These are phyloP conservation scores for Dendrobium chrysotoxum DNA, from an alignment of 106 monocot genomes.

Conservation along the genomic window DNA sequence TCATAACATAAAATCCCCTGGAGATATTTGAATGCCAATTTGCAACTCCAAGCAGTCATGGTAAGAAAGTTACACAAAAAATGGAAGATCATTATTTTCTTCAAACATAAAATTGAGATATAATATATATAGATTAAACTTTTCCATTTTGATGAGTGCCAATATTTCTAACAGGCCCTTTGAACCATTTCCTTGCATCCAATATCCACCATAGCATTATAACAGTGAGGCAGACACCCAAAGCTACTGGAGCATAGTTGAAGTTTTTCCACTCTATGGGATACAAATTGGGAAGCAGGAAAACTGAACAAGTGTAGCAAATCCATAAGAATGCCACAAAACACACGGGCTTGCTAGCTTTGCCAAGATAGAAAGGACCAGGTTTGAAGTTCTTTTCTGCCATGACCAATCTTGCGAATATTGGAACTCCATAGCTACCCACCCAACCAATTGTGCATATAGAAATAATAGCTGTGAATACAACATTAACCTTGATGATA, in stretches of 20 bases:
- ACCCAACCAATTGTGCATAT: conserved; percentile 67
- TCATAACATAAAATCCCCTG: too few species aligned
- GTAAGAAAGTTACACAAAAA: too few species aligned
- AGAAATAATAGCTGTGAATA: conserved; percentile 74
- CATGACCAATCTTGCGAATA: conserved; percentile 73
- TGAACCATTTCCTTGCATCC: conserved; percentile 78
- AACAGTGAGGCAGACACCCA: conserved; percentile 35
- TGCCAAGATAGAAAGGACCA: conserved; percentile 62
- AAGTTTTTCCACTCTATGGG: conserved; percentile 52
- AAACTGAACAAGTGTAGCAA: conserved; percentile 75
- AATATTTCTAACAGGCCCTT: conserved; percentile 75
- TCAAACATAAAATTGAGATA: too few species aligned
- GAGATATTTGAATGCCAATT: too few species aligned
- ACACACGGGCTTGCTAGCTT: conserved; percentile 43
- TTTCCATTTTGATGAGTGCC: conserved; percentile 13
- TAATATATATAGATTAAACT: neutral
- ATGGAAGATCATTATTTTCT: too few species aligned
- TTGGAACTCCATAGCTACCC: conserved; percentile 68
- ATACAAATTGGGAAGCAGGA: conserved; percentile 56
- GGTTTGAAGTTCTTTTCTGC: conserved; percentile 51
- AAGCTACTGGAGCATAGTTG: conserved; percentile 66
- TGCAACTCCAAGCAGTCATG: too few species aligned
- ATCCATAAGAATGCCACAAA: conserved; percentile 72
- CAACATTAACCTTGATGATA: conserved; percentile 50
- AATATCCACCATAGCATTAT: conserved; percentile 71